A percentile compares a stretch with the other conserved stretches of the same genome.
These are phyloP conservation scores for Pleurostoma richardsiae DNA, from an alignment of 2,329 filamentous ascomycete species.

Conservation along the genomic window DNA sequence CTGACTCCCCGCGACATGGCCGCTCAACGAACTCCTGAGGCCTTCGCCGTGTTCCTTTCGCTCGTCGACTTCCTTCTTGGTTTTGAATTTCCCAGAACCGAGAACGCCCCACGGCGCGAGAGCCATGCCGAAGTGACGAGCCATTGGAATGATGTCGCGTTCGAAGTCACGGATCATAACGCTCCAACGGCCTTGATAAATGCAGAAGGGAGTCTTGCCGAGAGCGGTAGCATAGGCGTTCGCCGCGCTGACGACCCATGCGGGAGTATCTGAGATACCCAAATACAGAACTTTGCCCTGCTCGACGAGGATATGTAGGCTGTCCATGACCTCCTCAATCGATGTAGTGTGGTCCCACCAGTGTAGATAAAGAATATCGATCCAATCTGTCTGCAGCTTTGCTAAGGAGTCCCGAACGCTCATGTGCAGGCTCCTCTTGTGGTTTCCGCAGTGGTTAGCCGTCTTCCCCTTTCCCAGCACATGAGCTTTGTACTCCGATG, in stretches of 20 bases:
- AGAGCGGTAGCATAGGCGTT: conserved; percentile 19
- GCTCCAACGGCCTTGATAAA: conserved; percentile 31
- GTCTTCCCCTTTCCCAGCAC: conserved; percentile 7
- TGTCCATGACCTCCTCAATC: conserved; percentile 19
- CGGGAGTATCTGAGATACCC: conserved; percentile 20
- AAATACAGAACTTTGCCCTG: conserved; percentile 23
- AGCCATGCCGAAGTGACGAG: conserved; percentile 40
- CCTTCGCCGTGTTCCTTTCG: too few relatives aligned
- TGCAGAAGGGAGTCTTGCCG: conserved; percentile 18
- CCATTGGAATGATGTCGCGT: conserved; percentile 37
- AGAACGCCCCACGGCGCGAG: conserved; percentile 56
- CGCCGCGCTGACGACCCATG: conserved; percentile 21
- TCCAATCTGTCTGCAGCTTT: conserved; percentile 30
- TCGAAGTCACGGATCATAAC: conserved; percentile 26
- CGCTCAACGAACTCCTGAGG: too few relatives aligned
- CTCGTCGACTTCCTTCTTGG: conserved; percentile 4
- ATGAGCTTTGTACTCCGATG: conserved; percentile 29
- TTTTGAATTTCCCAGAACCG: conserved; percentile 46
- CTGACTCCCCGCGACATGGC: too few relatives aligned
- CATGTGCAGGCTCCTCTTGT: conserved; percentile 32
- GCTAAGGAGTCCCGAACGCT: conserved; percentile 31
- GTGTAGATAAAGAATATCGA: conserved; percentile 24
- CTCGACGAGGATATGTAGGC: conserved; percentile 16
- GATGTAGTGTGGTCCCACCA: conserved; percentile 19
- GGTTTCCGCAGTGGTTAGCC: conserved; percentile 38